Evolutionary conservation across 768 basidiomycete genomes (phyloP), one percentile per base, ranked within the genome.

Genomic region (Amanita exitialis): DNA sequence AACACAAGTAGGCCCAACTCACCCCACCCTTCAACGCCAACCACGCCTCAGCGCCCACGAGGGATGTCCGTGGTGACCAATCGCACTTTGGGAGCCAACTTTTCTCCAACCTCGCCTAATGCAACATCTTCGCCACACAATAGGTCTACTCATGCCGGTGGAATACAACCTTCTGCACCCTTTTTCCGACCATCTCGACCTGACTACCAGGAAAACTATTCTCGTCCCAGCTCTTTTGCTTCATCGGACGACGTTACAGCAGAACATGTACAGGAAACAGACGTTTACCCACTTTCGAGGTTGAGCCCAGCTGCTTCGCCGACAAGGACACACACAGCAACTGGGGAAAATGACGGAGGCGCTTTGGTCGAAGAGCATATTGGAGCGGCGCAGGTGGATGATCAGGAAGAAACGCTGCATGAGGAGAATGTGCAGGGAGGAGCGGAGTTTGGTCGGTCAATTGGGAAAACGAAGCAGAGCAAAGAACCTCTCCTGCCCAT

Each of bases 131-230:
- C 62, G 43, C 54, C 53, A 8, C 62, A 69, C 44, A 38, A 54
- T 43, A 66, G 67, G 49, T 61, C 76, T 1, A 82, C 83, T 0
- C 83, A 88, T 62, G 81, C 82, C 10, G 78, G 79, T 39, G 87
- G 86, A 28, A 84, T 90, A 16, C 79, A 82, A 50, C 86, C 90
- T 13, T 81, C 86, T 8, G 78, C 86, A 4, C 82, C 84, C 6
- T 90, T 90, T 69, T 90, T 90, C 60, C 78, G 73, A 18, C 85
- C 86, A 3, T 76, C 80, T 4, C 74, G 80, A 45, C 87, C 85
- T 0, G 63, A 64, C 20, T 69, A 79, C 46, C 69, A 71, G 50
- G 63, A 62, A 9, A 64, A 63, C 44, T 72, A 65, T 55, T 75
- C 71, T 27, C 76, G 64, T 20, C 71, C 70, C 46, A 68, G 65